Evolutionary conservation across 1,284 basidiomycete species (phyloP), one percentile per base, ranked within the genome.

Genomic region (Porodaedalea pini): DNA sequence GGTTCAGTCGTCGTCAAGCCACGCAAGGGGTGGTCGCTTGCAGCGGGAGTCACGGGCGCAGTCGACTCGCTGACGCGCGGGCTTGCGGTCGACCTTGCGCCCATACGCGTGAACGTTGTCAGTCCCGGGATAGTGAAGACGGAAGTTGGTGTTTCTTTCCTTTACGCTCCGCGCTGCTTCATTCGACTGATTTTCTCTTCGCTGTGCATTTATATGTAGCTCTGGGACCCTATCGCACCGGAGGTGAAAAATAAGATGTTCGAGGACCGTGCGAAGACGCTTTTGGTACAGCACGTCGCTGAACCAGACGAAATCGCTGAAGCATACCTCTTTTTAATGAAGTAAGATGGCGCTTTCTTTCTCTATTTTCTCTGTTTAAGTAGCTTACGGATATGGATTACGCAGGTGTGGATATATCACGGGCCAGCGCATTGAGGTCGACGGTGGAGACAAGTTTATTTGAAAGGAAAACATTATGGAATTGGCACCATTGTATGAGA

Each of bases 321-420:
- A 36, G 58, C 63, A n/a, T 65, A 64, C 47, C 41, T 65, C 13
- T 65, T 63, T 55, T 43, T 62, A 2, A 65, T 64, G 64, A 64
- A 65, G 64, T 65, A 45, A 57, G 54, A 27, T n/a, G 10, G 17
- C 32, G 25, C 40, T n/a, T 2, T 19, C 17, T 39, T 43, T 39
- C 21, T n/a, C n/a, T n/a, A n/a, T 40, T 17, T 53, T 6, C 15
- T 27, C n/a, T 31, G 17, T 19, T 45, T 11, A 7, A 19, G 10
- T 32, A 8, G 8, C 17, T 17, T 31, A 27, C 44, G 13, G 40
- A 53, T 19, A 13, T n/a, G 17, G 25, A 15, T 29, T 13, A 3
- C 25, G 2, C 21, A 63, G 62, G 49, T 64, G 62, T 37, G 56
- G 37, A 4, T 63, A 55, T 40, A 63, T 65, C 31, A 63, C 64